phyloP scores from a whole-genome alignment of 2,329 filamentous ascomycete species.

The Pseudocercospora eumusae region DNA sequence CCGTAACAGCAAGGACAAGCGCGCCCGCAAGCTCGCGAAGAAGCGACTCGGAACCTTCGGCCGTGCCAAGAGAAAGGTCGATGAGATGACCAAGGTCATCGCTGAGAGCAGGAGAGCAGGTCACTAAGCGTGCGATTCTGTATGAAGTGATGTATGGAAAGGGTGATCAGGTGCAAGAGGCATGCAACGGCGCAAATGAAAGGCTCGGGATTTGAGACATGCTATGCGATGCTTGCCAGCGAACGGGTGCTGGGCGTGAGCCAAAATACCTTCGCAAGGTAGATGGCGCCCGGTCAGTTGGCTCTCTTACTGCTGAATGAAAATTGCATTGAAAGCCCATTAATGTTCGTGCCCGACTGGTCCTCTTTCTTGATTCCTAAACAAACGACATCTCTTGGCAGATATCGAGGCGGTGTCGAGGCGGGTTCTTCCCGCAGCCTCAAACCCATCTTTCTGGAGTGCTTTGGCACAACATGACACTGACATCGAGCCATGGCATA shows the following conservation, averaged over 20 bases:
- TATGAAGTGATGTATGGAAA: slow-evolving; percentile 17
- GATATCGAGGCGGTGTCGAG: not conserved
- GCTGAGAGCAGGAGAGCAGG: slow-evolving; percentile 84
- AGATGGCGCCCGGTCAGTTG: slow-evolving; percentile 19
- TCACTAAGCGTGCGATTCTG: slow-evolving; percentile 56
- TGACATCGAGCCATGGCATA: no score
- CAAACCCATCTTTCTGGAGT: not conserved
- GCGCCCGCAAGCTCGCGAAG: slow-evolving; percentile 98
- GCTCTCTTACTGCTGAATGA: slow-evolving; percentile 28
- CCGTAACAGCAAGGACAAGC: slow-evolving; percentile 99
- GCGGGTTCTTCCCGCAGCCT: not conserved
- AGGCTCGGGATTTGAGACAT: slow-evolving; percentile 18
- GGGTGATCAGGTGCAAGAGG: slow-evolving; percentile 23
- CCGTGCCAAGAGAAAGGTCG: slow-evolving; percentile 99
- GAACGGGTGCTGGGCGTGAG: slow-evolving; percentile 10
- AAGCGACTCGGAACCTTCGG: slow-evolving; percentile 99
- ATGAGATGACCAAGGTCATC: slow-evolving; percentile 97
- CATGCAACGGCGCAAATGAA: slow-evolving; percentile 27
- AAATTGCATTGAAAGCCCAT: slow-evolving; percentile 27
- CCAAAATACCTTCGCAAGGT: slow-evolving; percentile 13
- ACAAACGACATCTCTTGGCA: not conserved
- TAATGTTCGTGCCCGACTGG: not conserved
- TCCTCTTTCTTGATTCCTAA: not conserved
- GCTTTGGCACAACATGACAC: no score
- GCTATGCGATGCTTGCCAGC: slow-evolving; percentile 18